Conservation (phyloP, 2,329 filamentous ascomycete genomes). For the Salinomyces thailandicus region DNA sequence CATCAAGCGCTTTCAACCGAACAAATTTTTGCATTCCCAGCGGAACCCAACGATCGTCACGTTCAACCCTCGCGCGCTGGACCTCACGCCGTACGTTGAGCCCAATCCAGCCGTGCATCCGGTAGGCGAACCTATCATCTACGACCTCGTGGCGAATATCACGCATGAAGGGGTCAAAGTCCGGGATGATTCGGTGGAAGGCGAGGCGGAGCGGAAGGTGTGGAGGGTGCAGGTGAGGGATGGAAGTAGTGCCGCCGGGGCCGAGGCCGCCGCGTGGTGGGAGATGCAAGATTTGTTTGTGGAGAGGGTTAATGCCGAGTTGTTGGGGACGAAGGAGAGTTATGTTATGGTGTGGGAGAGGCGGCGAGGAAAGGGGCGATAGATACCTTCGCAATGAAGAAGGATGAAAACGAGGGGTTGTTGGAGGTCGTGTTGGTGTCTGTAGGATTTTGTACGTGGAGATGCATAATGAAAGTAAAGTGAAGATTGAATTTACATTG, state of each 20-base stretch:
- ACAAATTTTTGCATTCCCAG: constrained; percentile 84
- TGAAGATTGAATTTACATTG: too few species aligned
- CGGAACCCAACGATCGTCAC: constrained; percentile 97
- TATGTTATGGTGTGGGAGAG: constrained; percentile 96
- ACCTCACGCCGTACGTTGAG: constrained; percentile 85
- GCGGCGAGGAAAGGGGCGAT: too few species aligned
- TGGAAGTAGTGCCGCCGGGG: neutral
- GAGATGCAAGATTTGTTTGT: constrained; percentile 91
- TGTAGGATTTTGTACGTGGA: too few species aligned
- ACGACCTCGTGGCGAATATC: constrained; percentile 93
- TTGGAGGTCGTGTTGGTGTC: too few species aligned
- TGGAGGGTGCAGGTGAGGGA: constrained; percentile 81
- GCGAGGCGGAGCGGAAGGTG: constrained; percentile 81
- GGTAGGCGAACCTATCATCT: constrained; percentile 66
- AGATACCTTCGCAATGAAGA: too few species aligned
- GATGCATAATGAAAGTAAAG: too few species aligned
- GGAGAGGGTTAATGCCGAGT: constrained; percentile 76
- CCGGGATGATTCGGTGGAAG: constrained; percentile 72
- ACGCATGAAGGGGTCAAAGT: constrained; percentile 73
- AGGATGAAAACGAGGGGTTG: too few species aligned
- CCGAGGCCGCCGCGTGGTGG: constrained; percentile 62
- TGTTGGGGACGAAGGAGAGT: constrained; percentile 84
- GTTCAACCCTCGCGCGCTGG: constrained; percentile 74
- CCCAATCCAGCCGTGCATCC: constrained; percentile 64
- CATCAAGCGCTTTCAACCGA: constrained; percentile 91